Evolutionary conservation across 768 basidiomycete genomes (phyloP).

Genomic region (Trametes villosa): DNA sequence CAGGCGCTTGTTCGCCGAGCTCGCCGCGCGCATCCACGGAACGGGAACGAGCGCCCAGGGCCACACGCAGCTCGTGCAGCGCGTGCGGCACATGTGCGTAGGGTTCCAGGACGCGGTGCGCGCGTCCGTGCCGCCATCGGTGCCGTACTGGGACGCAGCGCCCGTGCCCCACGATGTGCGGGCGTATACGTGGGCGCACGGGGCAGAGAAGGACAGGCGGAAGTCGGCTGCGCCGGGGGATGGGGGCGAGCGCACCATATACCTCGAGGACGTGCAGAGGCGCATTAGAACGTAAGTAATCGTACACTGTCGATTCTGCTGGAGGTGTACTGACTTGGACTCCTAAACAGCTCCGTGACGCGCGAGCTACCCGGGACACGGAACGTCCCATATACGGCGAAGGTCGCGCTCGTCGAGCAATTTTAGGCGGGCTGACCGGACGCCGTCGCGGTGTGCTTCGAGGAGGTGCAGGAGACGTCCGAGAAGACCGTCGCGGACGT

Average conservation of each 20-base stretch:
- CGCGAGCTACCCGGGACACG: conserved; percentile 74
- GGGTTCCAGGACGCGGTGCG: conserved; percentile 41
- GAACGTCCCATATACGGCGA: conserved; percentile 54
- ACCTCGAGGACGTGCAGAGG: neutral
- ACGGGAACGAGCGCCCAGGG: conserved; percentile 13
- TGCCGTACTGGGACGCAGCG: conserved; percentile 34
- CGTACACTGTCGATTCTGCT: neutral
- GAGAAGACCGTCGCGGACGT: conserved; percentile 13
- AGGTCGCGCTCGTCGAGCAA: conserved; percentile 24
- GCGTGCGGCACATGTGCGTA: conserved; percentile 37
- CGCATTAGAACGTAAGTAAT: neutral
- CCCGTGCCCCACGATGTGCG: conserved; percentile 8
- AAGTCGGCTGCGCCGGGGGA: conserved; percentile 6
- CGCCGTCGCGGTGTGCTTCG: conserved; percentile 28
- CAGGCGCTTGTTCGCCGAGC: conserved; percentile 11
- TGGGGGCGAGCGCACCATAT: conserved; percentile 32
- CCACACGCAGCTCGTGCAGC: conserved; percentile 44
- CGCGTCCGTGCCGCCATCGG: conserved; percentile 47
- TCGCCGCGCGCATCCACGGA: conserved; percentile 16
- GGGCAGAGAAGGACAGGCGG: neutral
- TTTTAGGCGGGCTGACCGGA: conserved; percentile 23
- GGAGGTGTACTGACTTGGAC: neutral
- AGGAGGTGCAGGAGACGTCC: conserved; percentile 21
- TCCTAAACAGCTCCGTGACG: conserved; percentile 37
- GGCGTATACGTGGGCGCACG: neutral